phyloP scores from a whole-genome alignment of 768 basidiomycete species.

The Exsudoporus frostii region DNA sequence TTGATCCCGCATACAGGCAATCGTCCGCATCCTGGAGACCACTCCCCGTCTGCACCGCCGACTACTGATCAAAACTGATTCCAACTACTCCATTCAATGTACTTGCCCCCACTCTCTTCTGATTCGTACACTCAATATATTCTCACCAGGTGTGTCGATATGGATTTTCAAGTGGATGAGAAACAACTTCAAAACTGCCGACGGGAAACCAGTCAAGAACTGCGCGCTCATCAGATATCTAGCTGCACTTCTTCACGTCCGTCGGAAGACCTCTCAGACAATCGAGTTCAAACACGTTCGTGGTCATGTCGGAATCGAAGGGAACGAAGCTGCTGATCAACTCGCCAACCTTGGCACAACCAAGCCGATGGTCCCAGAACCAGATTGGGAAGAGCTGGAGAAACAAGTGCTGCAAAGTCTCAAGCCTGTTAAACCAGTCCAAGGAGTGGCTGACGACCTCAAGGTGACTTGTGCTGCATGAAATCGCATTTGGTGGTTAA shows the following conservation, averaged over 20 bases:
- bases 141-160: conserved; percentile 52
- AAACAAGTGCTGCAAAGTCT: conserved; percentile 10
- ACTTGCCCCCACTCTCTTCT: conserved; percentile 1
- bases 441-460: conserved; percentile 4
- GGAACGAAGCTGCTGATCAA: conserved; percentile 85
- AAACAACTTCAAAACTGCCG: conserved; percentile 47
- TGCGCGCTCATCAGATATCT: conserved; percentile 67
- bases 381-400: conserved; percentile 51
- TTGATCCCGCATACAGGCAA: conserved; percentile 60
- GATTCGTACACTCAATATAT: conserved; percentile 3
- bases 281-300: conserved; percentile 70
- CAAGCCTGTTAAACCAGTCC: not conserved
- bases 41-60: conserved; percentile 52
- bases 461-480: conserved; percentile 18
- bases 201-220: conserved; percentile 68
- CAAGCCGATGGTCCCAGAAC: conserved; percentile 41
- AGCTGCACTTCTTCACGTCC: conserved; percentile 53
- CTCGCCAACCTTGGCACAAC: conserved; percentile 61
- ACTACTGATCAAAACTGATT: conserved; percentile 82
- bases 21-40: conserved; percentile 76
- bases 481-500: conserved; percentile 4
- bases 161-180: conserved; percentile 71
- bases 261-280: conserved; percentile 48
- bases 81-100: conserved; percentile 82
- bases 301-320: conserved; percentile 72